Evolutionary conservation across 2,329 filamentous ascomycete genomes (phyloP).

Genomic region (Graphium sp.): DNA sequence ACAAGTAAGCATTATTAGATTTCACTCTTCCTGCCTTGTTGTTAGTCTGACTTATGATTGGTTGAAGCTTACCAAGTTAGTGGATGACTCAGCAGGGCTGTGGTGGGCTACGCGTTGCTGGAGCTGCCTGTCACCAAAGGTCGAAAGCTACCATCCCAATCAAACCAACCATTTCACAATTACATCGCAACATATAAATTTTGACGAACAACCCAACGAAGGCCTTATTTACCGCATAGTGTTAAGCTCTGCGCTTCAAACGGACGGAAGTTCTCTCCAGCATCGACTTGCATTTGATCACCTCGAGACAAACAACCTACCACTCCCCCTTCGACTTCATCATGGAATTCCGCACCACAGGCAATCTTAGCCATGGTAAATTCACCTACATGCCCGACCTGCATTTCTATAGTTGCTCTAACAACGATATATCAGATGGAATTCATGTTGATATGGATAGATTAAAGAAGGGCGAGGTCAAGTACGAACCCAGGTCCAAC

Average conservation of each 20-base stretch:
- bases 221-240: too few relatives aligned
- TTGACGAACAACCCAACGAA: not conserved
- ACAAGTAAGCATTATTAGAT: too few relatives aligned
- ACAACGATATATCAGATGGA: too few relatives aligned
- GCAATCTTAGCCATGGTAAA: constrained; percentile 47
- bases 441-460: constrained; percentile 99
- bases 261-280: not conserved
- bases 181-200: not conserved
- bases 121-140: constrained; percentile 5
- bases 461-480: constrained; percentile 96
- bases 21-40: not conserved
- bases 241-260: too few relatives aligned
- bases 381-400: constrained; percentile 8
- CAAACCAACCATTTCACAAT: not conserved
- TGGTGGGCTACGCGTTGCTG: constrained; percentile 5
- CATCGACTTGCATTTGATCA: not conserved
- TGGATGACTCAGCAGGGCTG: constrained; percentile 4
- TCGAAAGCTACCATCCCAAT: not conserved
- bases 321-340: constrained; percentile 3
- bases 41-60: not conserved
- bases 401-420: too few relatives aligned
- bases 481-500: constrained; percentile 41
- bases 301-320: not conserved
- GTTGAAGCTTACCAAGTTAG: not conserved
- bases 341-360: constrained; percentile 49